These are phyloP conservation scores for Candida sp. DNA, from an alignment of 1,139 yeast species.

Conservation along the genomic window DNA sequence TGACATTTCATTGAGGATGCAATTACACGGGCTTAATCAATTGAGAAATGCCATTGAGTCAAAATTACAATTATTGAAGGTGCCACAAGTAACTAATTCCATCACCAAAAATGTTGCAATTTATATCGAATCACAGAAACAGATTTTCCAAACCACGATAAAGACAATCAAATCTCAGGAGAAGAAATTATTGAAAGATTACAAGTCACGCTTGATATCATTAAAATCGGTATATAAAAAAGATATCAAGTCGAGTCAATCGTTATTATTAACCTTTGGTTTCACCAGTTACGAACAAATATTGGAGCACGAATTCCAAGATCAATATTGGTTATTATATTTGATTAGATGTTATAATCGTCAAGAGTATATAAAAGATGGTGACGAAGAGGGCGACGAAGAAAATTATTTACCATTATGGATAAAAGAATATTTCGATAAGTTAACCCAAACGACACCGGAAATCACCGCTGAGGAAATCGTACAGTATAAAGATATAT, in stretches of 20 bases:
- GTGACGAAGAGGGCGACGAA: constrained; percentile 16
- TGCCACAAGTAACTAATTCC: constrained; percentile 6
- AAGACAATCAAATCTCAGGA: constrained; percentile 50
- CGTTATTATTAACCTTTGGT: constrained; percentile 56
- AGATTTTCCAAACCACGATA: constrained; percentile 40
- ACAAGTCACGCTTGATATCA: constrained; percentile 41
- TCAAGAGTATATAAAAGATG: constrained; percentile 24
- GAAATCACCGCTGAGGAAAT: constrained; percentile 50
- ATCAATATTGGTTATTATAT: constrained; percentile 62
- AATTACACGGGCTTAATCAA: constrained; percentile 58
- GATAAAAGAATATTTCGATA: constrained; percentile 42
- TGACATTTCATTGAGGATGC: constrained; percentile 45
- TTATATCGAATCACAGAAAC: constrained; percentile 44
- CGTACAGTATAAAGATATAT: constrained; percentile 50
- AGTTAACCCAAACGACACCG: constrained; percentile 28
- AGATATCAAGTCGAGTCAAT: constrained; percentile 53
- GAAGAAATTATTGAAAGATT: constrained; percentile 43
- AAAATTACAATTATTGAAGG: constrained; percentile 28
- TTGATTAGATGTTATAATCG: constrained; percentile 57
- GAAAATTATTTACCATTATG: constrained; percentile 49
- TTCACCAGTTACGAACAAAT: constrained; percentile 52
- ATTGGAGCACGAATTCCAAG: constrained; percentile 44
- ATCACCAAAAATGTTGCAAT: constrained; percentile 23
- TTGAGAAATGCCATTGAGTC: constrained; percentile 49
- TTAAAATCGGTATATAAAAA: constrained; percentile 56